Conservation (phyloP, 73 alveolate genomes). For the Symbiodinium pilosum region DNA sequence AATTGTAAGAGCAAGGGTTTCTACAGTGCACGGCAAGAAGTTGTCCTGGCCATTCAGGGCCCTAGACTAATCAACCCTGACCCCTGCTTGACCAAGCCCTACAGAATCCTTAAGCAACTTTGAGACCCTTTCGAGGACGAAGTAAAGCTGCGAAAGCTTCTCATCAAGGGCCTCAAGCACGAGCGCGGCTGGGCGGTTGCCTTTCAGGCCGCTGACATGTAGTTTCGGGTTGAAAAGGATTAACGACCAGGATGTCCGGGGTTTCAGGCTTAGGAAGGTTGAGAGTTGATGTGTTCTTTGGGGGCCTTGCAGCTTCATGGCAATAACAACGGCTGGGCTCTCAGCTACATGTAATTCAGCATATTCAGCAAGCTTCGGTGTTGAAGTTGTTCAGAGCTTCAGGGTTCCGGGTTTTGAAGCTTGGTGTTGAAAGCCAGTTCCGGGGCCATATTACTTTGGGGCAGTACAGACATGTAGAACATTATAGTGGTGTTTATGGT, state of each 20-base stretch:
- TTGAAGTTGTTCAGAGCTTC: background rate
- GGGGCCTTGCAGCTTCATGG: background rate
- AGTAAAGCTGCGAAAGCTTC: constrained; percentile 47
- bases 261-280: background rate
- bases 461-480: too few relatives aligned
- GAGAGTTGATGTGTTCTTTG: background rate
- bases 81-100: too few relatives aligned
- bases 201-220: background rate
- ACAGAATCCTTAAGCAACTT: background rate
- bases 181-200: constrained; percentile 56
- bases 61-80: too few relatives aligned
- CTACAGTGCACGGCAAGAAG: too few relatives aligned
- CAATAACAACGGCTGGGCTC: too few relatives aligned
- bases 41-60: too few relatives aligned
- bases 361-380: too few relatives aligned
- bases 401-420: background rate
- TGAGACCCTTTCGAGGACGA: constrained; percentile 20
- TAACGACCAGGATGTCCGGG: background rate
- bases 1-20: too few relatives aligned
- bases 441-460: too few relatives aligned
- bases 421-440: too few relatives aligned
- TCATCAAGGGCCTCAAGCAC: constrained; percentile 63
- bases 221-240: background rate
- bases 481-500: too few relatives aligned
- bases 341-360: too few relatives aligned